Percentiles rank a stretch among this genome's conserved stretches.
Conservation (phyloP, 352 stramenopile genomes). For the Detonula confervacea region DNA sequence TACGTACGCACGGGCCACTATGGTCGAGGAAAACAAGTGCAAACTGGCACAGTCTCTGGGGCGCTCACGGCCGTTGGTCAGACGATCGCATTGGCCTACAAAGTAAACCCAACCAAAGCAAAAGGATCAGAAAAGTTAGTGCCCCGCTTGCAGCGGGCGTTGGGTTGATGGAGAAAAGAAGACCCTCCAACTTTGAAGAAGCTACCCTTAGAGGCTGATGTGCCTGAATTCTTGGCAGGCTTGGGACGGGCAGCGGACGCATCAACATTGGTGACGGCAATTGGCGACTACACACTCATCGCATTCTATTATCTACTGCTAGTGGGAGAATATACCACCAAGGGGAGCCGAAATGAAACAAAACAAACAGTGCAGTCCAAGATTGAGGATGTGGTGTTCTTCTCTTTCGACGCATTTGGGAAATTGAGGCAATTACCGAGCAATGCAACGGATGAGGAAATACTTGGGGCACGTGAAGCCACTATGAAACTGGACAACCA, state of each 20-base stretch:
- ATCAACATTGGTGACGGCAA: neutral
- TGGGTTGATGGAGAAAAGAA: constrained; percentile 7
- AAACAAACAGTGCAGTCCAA: constrained; percentile 31
- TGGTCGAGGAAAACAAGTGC: constrained; percentile 4
- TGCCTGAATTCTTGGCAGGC: constrained; percentile 12
- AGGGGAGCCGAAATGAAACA: neutral
- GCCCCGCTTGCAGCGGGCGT: no score
- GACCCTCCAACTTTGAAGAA: constrained; percentile 23
- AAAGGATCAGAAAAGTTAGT: neutral
- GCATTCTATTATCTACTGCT: constrained; percentile 47
- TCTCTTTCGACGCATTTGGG: neutral
- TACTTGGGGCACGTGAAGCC: neutral
- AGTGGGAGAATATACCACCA: constrained; percentile 40
- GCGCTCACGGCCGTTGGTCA: constrained; percentile 11
- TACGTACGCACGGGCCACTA: constrained; percentile 15
- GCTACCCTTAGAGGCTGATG: constrained; percentile 16
- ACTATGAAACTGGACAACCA: constrained; percentile 34
- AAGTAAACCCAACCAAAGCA: neutral
- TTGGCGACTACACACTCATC: constrained; percentile 33
- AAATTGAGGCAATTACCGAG: neutral
- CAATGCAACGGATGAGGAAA: neutral
- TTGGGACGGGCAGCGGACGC: neutral
- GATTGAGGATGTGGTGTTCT: constrained; percentile 30
- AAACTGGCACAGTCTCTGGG: neutral
- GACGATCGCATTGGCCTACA: constrained; percentile 9